A percentile compares a stretch with the other conserved stretches of the same genome.
phyloP scores from a whole-genome alignment of 2,329 filamentous ascomycete species.

The Huntiella abstrusa region DNA sequence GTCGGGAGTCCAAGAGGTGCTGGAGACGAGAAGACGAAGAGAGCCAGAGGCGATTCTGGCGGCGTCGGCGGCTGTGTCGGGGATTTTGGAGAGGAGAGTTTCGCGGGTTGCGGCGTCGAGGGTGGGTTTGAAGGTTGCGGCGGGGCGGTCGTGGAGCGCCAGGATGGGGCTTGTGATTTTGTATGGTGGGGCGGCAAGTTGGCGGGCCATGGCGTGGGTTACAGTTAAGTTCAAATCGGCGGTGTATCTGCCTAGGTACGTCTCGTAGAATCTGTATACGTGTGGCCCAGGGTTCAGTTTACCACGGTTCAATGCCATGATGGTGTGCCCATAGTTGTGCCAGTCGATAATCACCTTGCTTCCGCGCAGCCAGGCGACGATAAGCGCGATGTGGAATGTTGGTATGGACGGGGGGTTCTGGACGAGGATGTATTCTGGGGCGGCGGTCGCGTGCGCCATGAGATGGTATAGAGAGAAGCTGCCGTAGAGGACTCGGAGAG shows the following conservation, averaged over 20 bases:
- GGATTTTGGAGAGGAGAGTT: slow-evolving; percentile 44
- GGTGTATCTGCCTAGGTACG: slow-evolving; percentile 46
- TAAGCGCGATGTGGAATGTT: slow-evolving; percentile 56
- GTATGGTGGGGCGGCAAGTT: slow-evolving; percentile 47
- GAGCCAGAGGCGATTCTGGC: slow-evolving; percentile 37
- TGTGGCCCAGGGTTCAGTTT: slow-evolving; percentile 53
- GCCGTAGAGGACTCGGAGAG: slow-evolving; percentile 11
- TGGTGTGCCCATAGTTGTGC: slow-evolving; percentile 98
- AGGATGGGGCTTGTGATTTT: slow-evolving; percentile 44
- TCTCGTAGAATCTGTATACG: slow-evolving; percentile 63
- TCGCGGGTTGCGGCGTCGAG: slow-evolving; percentile 25
- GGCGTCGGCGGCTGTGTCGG: slow-evolving; percentile 43
- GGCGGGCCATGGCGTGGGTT: slow-evolving; percentile 67
- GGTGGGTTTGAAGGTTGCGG: slow-evolving; percentile 61
- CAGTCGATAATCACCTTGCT: slow-evolving; percentile 82
- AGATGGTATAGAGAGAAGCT: slow-evolving; percentile 49
- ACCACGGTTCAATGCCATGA: slow-evolving; percentile 47
- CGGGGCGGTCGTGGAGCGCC: slow-evolving; percentile 72
- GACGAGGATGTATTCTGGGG: slow-evolving; percentile 70
- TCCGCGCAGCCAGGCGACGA: slow-evolving; percentile 57
- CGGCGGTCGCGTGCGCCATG: slow-evolving; percentile 54
- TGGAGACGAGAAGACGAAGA: slow-evolving; percentile 63
- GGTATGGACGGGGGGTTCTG: slow-evolving; percentile 95
- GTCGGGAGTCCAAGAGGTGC: slow-evolving; percentile 92
- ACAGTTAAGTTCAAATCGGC: slow-evolving; percentile 64